These are phyloP conservation scores for Scheffersomyces segobiensis DNA, from an alignment of 1,139 yeast genomes.

Conservation along the genomic window DNA sequence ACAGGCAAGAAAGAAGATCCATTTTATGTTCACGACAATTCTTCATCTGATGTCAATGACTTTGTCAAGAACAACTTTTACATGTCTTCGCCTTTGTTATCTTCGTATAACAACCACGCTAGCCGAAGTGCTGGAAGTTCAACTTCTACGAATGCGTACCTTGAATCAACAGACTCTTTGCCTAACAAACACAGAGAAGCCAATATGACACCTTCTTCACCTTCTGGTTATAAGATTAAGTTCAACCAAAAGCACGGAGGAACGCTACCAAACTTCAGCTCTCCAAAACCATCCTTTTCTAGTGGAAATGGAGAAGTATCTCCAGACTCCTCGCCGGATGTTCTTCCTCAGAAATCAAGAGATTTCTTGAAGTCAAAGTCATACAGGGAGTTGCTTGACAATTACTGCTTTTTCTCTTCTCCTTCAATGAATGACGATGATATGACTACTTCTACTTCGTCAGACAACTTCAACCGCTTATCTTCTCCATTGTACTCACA, in stretches of 20 bases:
- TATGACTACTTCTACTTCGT: conserved; percentile 6
- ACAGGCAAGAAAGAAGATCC: conserved; percentile 1
- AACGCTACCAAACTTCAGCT: neutral
- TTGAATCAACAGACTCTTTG: neutral
- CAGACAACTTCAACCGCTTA: conserved; percentile 5
- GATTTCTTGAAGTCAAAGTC: conserved; percentile 51
- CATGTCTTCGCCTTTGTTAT: conserved; percentile 40
- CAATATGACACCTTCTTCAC: neutral
- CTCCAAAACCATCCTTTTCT: neutral
- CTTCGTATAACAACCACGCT: conserved; percentile 14
- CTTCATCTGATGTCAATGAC: conserved; percentile 26
- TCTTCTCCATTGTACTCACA: conserved; percentile 1
- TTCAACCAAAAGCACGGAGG: neutral
- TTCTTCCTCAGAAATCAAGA: neutral
- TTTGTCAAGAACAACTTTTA: conserved; percentile 38
- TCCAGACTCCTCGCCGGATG: conserved; percentile 1
- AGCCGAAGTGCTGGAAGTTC: conserved; percentile 3
- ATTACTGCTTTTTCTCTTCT: conserved; percentile 62
- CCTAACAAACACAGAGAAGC: neutral
- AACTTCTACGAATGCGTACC: neutral
- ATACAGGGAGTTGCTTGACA: conserved; percentile 68
- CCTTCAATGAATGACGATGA: conserved; percentile 3
- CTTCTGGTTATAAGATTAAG: neutral
- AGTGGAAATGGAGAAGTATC: neutral
- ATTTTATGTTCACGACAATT: conserved; percentile 14